These are phyloP conservation scores for Fusarium nurragi DNA, from an alignment of 2,329 filamentous ascomycete species.

Conservation along the genomic window DNA sequence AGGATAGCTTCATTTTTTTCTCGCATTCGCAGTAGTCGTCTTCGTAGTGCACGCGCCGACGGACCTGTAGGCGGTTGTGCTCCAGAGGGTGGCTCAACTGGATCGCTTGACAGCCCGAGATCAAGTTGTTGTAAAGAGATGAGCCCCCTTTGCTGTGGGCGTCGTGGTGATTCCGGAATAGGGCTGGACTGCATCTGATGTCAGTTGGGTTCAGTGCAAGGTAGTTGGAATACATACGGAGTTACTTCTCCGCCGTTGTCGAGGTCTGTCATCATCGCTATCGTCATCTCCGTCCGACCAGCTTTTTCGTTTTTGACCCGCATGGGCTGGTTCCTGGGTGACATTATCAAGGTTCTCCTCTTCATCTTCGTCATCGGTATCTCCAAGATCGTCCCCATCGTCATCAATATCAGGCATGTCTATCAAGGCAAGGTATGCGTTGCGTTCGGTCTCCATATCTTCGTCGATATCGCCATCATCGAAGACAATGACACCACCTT, in stretches of 20 bases:
- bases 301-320: slow-evolving; percentile 80
- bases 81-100: slow-evolving; percentile 64
- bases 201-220: slow-evolving; percentile 26
- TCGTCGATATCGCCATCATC: slow-evolving; percentile 96
- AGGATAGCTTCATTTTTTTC: slow-evolving; percentile 80
- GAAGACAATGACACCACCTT: slow-evolving; percentile 90
- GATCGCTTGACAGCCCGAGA: slow-evolving; percentile 59
- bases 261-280: slow-evolving; percentile 78
- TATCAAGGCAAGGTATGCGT: slow-evolving; percentile 84
- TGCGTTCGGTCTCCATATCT: slow-evolving; percentile 75
- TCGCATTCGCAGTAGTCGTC: slow-evolving; percentile 77
- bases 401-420: slow-evolving; percentile 93
- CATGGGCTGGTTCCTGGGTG: slow-evolving; percentile 51
- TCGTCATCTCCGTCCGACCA: slow-evolving; percentile 78
- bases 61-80: slow-evolving; percentile 68
- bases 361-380: slow-evolving; percentile 64
- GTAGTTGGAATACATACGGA: slow-evolving; percentile 65
- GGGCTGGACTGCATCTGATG: slow-evolving; percentile 64
- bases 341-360: slow-evolving; percentile 44
- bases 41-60: slow-evolving; percentile 76
- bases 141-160: slow-evolving; percentile 68
- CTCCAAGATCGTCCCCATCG: slow-evolving; percentile 69
- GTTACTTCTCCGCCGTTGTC: slow-evolving; percentile 86
- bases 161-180: slow-evolving; percentile 71
- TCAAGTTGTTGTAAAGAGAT: slow-evolving; percentile 62